Evolutionary conservation across 2,329 filamentous ascomycete species (phyloP).

Genomic region (Rhynchosporium graminicola): DNA sequence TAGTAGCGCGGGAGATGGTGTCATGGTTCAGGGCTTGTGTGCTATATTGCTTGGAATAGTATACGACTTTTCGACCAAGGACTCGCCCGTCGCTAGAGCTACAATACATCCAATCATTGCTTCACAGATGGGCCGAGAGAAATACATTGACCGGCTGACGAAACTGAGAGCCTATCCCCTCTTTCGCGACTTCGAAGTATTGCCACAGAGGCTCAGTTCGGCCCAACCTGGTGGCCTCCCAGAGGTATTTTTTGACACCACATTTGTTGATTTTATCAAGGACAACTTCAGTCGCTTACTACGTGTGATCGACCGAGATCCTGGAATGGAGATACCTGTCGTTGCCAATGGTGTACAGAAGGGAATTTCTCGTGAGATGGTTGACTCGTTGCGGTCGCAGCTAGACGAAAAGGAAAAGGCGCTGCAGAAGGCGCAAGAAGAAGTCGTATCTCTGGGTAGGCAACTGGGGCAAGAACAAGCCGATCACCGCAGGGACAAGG

Average conservation of each 20-base stretch:
- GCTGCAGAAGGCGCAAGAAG: constrained; percentile 50
- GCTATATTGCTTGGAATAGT: constrained; percentile 82
- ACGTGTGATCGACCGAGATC: constrained; percentile 86
- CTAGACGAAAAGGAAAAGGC: constrained; percentile 68
- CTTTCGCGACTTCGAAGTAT: constrained; percentile 87
- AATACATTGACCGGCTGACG: constrained; percentile 79
- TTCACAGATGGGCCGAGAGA: constrained; percentile 78
- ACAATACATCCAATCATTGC: constrained; percentile 79
- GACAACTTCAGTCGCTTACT: constrained; percentile 88
- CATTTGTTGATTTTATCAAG: constrained; percentile 92
- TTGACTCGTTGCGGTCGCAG: constrained; percentile 80
- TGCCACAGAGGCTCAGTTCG: constrained; percentile 66
- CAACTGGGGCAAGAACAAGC: constrained; percentile 71
- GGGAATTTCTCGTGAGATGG: constrained; percentile 89
- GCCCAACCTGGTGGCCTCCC: constrained; percentile 59
- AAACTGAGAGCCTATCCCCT: constrained; percentile 76
- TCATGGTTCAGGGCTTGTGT: constrained; percentile 77
- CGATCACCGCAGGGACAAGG: constrained; percentile 68
- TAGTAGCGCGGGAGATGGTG: constrained; percentile 58
- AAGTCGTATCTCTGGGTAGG: constrained; percentile 50
- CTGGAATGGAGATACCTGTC: constrained; percentile 81
- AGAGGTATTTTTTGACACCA: constrained; percentile 81
- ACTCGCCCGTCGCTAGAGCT: constrained; percentile 82
- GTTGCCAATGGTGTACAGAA: constrained; percentile 79
- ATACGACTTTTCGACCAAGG: constrained; percentile 97